Percentiles rank a stretch among this genome's conserved stretches.
Evolutionary conservation across 2,329 filamentous ascomycete species (phyloP).

Genomic region (Celoporthe dispersa): DNA sequence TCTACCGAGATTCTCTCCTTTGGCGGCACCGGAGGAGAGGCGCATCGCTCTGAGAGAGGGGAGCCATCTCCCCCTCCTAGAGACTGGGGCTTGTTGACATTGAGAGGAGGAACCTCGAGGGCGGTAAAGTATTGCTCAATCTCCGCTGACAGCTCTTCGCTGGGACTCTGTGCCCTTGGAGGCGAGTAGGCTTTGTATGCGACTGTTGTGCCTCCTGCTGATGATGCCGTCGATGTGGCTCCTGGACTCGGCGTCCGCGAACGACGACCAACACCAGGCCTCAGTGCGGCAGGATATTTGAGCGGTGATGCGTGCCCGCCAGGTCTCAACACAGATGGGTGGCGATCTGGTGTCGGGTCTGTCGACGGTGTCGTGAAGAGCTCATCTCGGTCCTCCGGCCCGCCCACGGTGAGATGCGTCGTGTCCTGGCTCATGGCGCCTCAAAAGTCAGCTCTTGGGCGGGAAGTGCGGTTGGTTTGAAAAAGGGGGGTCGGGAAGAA

Average conservation of each 20-base stretch:
- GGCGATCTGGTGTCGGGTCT: slow-evolving; percentile 24
- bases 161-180: slow-evolving; percentile 19
- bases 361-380: slow-evolving; percentile 20
- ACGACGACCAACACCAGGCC: slow-evolving; percentile 25
- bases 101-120: slow-evolving; percentile 23
- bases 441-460: no score
- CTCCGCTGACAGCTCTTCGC: slow-evolving; percentile 21
- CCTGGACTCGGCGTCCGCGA: slow-evolving; percentile 16
- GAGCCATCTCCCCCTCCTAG: slow-evolving; percentile 1
- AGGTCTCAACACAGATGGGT: slow-evolving; percentile 24
- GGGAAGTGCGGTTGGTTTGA: no score
- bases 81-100: slow-evolving; percentile 18
- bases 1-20: slow-evolving; percentile 24
- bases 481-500: background rate
- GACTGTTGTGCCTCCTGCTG: background rate
- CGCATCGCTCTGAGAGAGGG: slow-evolving; percentile 15
- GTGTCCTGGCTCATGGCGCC: slow-evolving; percentile 9
- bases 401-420: slow-evolving; percentile 12
- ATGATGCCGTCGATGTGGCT: slow-evolving; percentile 5
- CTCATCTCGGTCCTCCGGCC: slow-evolving; percentile 10
- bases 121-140: slow-evolving; percentile 26
- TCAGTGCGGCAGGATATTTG: slow-evolving; percentile 22
- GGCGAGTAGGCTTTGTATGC: slow-evolving; percentile 29
- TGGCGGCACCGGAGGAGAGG: slow-evolving; percentile 26
- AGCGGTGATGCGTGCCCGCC: slow-evolving; percentile 28